Base-by-base conservation (phyloP, 192 early-diverging fungal species). In the Phlyctochytrium arcticum region DNA sequence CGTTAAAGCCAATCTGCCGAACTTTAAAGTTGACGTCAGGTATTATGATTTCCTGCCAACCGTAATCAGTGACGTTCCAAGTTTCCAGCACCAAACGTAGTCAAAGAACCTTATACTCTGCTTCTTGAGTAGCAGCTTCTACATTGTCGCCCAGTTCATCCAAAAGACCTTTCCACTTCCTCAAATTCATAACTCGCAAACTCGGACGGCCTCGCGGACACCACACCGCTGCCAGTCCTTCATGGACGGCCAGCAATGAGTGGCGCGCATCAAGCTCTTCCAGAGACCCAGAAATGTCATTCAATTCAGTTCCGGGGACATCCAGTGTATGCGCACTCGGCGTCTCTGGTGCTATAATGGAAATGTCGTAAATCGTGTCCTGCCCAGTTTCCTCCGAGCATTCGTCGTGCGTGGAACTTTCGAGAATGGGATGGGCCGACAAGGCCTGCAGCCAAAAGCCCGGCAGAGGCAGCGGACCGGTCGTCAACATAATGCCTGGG, bases 1-100 rank as follows among this genome's bases (percentile, higher is more conserved):
- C 54, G 44, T 68, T 68, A 34, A 73, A 34, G 17, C 63, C 54
- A 4, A 73, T 57, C 39, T 68, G 65, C 0, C 36, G 39, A 5
- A 73, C 66, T 5, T 9, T 12, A 36, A 73, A 63, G 21, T 62
- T 48, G 42, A 72, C 27, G 10, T 29, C 36, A 9, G 62, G 46
- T 1, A 53, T 9, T 17, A n/a, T 31, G 0, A 70, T 32, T 46
- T 70, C 69, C 67, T 69, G 54, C 3, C n/a, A n/a, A 17, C 2
- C 23, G 24, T 2, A 42, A 15, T 10, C 5, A 24, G 4, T n/a
- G 46, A 12, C 26, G 44, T 57, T 10, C 63, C 17, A 31, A 57
- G 4, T 36, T 5, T 6, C 4, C 27, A 7, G 5, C 32, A 57
- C 35, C 15, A 29, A 26, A 10, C 17, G n/a, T 37, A 1, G 56